phyloP scores from a whole-genome alignment of 345 rosid species.

The Murraya paniculata region DNA sequence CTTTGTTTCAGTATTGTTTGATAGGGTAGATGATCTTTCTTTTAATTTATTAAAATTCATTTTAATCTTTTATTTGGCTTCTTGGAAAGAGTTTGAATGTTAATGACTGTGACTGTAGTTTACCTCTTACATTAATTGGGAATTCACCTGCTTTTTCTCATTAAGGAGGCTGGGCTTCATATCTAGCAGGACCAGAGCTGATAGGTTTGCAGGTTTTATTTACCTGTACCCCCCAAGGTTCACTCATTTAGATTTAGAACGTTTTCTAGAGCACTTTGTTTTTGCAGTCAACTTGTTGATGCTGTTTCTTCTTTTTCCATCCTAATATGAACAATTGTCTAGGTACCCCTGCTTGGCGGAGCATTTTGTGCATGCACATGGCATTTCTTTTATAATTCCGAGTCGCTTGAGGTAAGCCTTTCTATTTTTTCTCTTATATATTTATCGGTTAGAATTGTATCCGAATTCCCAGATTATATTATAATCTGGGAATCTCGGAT shows the following conservation, averaged over 20 bases:
- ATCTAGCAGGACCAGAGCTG: background rate
- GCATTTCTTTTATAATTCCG: conserved; percentile 95
- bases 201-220: conserved; percentile 9
- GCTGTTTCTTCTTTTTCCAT: background rate
- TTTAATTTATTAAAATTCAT: background rate
- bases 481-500: too few species aligned
- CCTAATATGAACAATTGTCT: conserved; percentile 16
- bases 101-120: background rate
- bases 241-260: background rate
- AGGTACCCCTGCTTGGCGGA: conserved; percentile 97
- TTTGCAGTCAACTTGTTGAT: background rate
- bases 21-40: background rate
- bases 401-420: conserved; percentile 78
- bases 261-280: background rate
- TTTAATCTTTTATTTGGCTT: background rate
- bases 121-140: background rate
- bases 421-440: background rate
- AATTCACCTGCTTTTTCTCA: background rate
- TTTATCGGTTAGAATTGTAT: too few species aligned
- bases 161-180: background rate
- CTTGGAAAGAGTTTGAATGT: background rate
- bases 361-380: conserved; percentile 95
- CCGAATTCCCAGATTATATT: too few species aligned
- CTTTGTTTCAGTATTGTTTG: background rate
- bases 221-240: background rate